phyloP scores from a whole-genome alignment of 441 rosid genomes.

The Mallotus repandus region DNA sequence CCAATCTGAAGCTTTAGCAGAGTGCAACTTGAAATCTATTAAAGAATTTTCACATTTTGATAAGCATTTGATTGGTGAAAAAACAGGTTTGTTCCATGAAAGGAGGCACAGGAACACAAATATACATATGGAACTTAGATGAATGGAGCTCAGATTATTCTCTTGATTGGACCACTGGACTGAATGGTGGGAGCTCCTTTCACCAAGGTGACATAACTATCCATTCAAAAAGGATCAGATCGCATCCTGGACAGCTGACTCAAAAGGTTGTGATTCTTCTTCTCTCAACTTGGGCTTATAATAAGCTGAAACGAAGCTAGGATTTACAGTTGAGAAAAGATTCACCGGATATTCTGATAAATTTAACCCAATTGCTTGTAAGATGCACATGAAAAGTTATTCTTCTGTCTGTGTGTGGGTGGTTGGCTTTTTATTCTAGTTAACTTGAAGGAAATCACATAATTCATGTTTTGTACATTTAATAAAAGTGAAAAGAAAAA shows the following conservation, averaged over 20 bases:
- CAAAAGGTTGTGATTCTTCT: conserved; percentile 25
- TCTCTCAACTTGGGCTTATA: background rate
- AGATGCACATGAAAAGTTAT: background rate
- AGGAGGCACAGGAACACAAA: conserved; percentile 36
- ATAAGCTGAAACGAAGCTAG: background rate
- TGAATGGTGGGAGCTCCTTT: conserved; percentile 36
- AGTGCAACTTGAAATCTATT: conserved; percentile 36
- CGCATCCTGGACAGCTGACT: conserved; percentile 41
- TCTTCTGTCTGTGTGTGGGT: background rate
- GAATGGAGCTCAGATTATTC: conserved; percentile 37
- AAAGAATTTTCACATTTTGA: conserved; percentile 39
- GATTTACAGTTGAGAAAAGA: too few relatives aligned
- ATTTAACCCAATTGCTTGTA: background rate
- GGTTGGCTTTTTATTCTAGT: background rate
- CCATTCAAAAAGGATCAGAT: conserved; percentile 36
- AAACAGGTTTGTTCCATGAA: conserved; percentile 29
- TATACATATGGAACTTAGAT: conserved; percentile 41
- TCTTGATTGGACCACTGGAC: conserved; percentile 29
- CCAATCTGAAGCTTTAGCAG: conserved; percentile 35
- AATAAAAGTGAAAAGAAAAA: background rate
- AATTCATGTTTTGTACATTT: background rate
- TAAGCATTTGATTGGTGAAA: conserved; percentile 42
- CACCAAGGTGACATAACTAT: conserved; percentile 43
- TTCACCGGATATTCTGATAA: background rate
- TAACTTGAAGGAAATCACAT: background rate